Conservation (phyloP, 2,329 filamentous ascomycete genomes). For the Colletotrichum sp. region DNA sequence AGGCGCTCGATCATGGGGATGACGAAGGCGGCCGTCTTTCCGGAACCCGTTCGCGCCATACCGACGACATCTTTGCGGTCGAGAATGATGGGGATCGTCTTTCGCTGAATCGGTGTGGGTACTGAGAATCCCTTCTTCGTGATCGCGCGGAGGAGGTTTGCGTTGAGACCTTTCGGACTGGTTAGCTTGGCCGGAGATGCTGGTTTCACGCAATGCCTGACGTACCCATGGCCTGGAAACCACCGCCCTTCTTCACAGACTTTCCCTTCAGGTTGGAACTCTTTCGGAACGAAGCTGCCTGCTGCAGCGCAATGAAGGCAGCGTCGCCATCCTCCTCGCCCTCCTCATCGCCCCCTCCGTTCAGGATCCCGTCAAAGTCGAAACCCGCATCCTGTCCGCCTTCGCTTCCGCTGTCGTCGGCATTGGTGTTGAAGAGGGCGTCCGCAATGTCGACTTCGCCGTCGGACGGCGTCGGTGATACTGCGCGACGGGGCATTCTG, state of each 20-base stretch:
- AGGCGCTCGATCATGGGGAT: conserved; percentile 97
- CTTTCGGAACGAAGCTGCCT: conserved; percentile 89
- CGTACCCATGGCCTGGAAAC: conserved; percentile 92
- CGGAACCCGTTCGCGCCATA: conserved; percentile 98
- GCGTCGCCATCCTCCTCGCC: conserved; percentile 74
- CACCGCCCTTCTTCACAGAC: conserved; percentile 91
- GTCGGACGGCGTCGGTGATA: conserved; percentile 85
- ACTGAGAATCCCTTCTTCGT: conserved; percentile 93
- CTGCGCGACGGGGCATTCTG: conserved; percentile 73
- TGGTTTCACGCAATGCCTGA: background rate
- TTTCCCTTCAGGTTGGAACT: conserved; percentile 81
- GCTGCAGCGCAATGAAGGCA: conserved; percentile 87
- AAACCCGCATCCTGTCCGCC: conserved; percentile 43
- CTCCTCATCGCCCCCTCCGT: conserved; percentile 56
- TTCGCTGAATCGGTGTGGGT: conserved; percentile 96
- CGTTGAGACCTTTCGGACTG: conserved; percentile 66
- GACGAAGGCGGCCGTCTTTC: conserved; percentile 97
- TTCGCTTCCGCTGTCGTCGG: conserved; percentile 43
- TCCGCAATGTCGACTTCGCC: conserved; percentile 89
- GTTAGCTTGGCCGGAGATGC: background rate
- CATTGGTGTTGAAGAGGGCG: conserved; percentile 68
- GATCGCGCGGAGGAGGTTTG: conserved; percentile 87
- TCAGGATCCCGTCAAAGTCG: conserved; percentile 65
- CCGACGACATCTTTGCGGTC: conserved; percentile 95
- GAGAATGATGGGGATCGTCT: conserved; percentile 90